phyloP scores from a whole-genome alignment of 2,329 filamentous ascomycete species.

The Pyrenophora tritici-repentis region DNA sequence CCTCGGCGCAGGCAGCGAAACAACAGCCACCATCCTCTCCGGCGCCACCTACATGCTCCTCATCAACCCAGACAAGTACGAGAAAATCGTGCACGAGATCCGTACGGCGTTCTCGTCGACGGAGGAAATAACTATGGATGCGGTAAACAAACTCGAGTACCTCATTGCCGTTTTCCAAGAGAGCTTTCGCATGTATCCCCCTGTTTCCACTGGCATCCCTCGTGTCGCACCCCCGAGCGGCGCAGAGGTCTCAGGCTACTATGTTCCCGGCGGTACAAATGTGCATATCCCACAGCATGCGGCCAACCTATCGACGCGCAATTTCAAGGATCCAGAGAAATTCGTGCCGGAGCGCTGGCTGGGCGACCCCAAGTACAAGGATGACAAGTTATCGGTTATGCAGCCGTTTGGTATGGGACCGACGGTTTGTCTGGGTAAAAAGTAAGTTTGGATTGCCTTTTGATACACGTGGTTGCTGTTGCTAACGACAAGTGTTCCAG shows the following conservation, averaged over 20 bases:
- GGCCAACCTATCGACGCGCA: conserved; percentile 34
- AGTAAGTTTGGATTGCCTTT: too few relatives aligned
- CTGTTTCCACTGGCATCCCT: conserved; percentile 38
- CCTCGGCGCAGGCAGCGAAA: conserved; percentile 53
- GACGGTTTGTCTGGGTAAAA: conserved; percentile 38
- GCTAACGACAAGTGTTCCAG: conserved; percentile 10
- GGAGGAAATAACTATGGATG: conserved; percentile 33
- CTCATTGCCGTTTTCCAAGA: conserved; percentile 37
- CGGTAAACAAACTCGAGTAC: conserved; percentile 33
- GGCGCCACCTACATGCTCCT: conserved; percentile 52
- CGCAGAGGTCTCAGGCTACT: conserved; percentile 32
- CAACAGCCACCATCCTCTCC: conserved; percentile 52
- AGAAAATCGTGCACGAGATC: conserved; percentile 30
- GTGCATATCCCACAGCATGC: conserved; percentile 41
- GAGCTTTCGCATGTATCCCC: conserved; percentile 34
- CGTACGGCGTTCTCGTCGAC: conserved; percentile 25
- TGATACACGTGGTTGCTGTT: too few relatives aligned
- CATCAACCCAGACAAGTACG: conserved; percentile 18
- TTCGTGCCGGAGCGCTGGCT: conserved; percentile 48
- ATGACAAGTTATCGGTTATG: conserved; percentile 40
- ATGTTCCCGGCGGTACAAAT: conserved; percentile 30
- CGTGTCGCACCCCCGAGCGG: conserved; percentile 32
- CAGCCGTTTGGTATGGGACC: conserved; percentile 38
- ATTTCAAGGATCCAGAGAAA: conserved; percentile 32
- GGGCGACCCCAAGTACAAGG: conserved; percentile 35